Conservation (phyloP, 1,284 basidiomycete genomes). For the Xerocomus cyaneibrunnescens region DNA sequence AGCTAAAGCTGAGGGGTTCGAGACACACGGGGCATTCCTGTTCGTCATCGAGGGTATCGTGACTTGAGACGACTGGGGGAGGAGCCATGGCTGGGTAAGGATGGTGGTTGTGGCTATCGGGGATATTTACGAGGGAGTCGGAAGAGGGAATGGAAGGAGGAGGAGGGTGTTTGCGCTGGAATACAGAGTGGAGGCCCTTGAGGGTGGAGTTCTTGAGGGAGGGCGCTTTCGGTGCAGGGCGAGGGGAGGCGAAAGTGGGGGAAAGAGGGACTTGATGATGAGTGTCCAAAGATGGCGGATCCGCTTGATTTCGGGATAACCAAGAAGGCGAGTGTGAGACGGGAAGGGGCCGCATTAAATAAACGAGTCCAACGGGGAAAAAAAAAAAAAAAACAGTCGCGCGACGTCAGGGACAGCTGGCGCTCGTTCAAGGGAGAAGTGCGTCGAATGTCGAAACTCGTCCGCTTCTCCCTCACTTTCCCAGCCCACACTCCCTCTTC, state of each 20-base stretch:
- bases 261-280: slow-evolving; percentile 41
- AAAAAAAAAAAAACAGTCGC: not conserved
- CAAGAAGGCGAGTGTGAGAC: slow-evolving; percentile 22
- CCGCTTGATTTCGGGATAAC: slow-evolving; percentile 20
- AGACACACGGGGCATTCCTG: slow-evolving; percentile 90
- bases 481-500: too few species aligned
- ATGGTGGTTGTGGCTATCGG: slow-evolving; percentile 23
- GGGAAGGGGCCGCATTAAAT: slow-evolving; percentile 25
- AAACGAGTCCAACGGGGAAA: not conserved
- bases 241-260: slow-evolving; percentile 43
- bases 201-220: slow-evolving; percentile 25
- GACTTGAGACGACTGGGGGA: slow-evolving; percentile 65
- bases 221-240: slow-evolving; percentile 39
- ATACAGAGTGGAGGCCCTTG: slow-evolving; percentile 39
- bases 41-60: slow-evolving; percentile 66
- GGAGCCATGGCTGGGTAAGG: slow-evolving; percentile 59
- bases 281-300: slow-evolving; percentile 23
- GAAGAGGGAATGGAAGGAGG: slow-evolving; percentile 39
- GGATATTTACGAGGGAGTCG: slow-evolving; percentile 26
- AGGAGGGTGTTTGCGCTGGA: slow-evolving; percentile 33
- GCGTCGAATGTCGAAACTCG: not conserved
- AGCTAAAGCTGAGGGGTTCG: slow-evolving; percentile 85
- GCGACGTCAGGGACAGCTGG: not conserved
- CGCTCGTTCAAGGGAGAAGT: not conserved
- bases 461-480: not conserved